Evolutionary conservation across 1,284 basidiomycete genomes (phyloP), one percentile per base, ranked within the genome.

Genomic region (Ceratobasidium sp.): DNA sequence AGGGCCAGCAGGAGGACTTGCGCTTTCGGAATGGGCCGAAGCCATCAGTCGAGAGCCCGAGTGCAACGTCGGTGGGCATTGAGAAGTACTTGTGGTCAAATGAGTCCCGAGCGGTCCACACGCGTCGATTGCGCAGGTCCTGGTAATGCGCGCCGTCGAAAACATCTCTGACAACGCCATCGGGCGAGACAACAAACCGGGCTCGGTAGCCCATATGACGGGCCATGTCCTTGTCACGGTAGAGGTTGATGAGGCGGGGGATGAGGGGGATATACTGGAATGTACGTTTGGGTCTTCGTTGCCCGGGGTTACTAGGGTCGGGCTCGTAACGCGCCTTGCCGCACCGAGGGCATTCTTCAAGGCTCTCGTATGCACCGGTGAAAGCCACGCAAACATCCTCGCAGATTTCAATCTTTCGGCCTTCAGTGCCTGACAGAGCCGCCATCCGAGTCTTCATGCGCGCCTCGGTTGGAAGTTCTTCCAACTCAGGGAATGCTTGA

Each of bases 1-100:
- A 55, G 3, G 80, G 80, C 79, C 80, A 80, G 60, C 83, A 67
- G 20, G 53, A 23, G 15, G 33, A 13, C 13, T 79, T 49, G 44
- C 69, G 40, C 9, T 66, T 40, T 33, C 66, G 72, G 58, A 78
- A 78, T 3, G 64, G 56, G 9, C 40, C 55, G 33, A 78, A 78
- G 2, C 77, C 77, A 23, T 78, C 68, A 7, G 58, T 71, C 10
- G 77, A 61, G n/a, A 77, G 73, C 2, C 79, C 79, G 7, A 80
- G 78, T 12, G 73, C 78, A 33, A 79, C 40, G 46, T 79, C 61
- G 23, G 58, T 61, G 15, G n/a, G 39, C 28, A 56, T 44, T 13
- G 23, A 60, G 56, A 79, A 79, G 49, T 61, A 78, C 5, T 46
- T n/a, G 46, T 79, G 76, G 23, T 23, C 33, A 20, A 72, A 26